Evolutionary conservation across 176 grass and related monocot species (phyloP).

Genomic region (Areca catechu): DNA sequence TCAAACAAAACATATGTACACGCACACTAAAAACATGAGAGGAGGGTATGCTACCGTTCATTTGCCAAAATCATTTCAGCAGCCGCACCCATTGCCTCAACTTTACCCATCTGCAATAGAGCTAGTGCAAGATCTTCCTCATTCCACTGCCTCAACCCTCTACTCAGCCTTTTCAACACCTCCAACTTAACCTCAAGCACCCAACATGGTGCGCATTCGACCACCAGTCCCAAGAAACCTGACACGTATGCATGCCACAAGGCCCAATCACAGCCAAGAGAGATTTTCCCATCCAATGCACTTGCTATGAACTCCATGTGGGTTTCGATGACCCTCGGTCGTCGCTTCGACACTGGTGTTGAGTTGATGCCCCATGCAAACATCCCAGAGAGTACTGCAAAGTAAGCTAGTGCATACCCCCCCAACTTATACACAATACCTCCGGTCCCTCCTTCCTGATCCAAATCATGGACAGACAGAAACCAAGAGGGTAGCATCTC

Average conservation of each 20-base stretch:
- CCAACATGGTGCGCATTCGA: constrained; percentile 76
- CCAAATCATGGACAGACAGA: constrained; percentile 46
- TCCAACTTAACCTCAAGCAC: constrained; percentile 61
- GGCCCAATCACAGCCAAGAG: constrained; percentile 56
- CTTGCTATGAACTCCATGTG: constrained; percentile 77
- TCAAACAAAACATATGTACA: no score
- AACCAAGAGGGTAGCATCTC: constrained; percentile 97
- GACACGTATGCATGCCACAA: constrained; percentile 75
- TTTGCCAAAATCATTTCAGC: constrained; percentile 59
- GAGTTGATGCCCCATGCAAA: constrained; percentile 83
- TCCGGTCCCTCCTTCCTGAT: constrained; percentile 40
- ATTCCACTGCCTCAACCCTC: constrained; percentile 57
- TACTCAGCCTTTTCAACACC: constrained; percentile 50
- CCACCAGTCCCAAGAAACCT: constrained; percentile 68
- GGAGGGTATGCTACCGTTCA: constrained; percentile 18
- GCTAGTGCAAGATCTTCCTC: constrained; percentile 62
- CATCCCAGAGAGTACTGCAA: constrained; percentile 70
- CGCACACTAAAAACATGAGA: neutral
- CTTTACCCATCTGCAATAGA: constrained; percentile 43
- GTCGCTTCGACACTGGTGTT: constrained; percentile 41
- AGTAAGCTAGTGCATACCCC: constrained; percentile 59
- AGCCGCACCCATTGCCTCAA: constrained; percentile 47
- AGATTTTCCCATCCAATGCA: constrained; percentile 74
- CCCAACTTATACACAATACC: constrained; percentile 52
- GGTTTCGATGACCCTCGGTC: constrained; percentile 45